Base-by-base conservation (phyloP, 768 basidiomycete genomes). In the Auriscalpium vulgare region DNA sequence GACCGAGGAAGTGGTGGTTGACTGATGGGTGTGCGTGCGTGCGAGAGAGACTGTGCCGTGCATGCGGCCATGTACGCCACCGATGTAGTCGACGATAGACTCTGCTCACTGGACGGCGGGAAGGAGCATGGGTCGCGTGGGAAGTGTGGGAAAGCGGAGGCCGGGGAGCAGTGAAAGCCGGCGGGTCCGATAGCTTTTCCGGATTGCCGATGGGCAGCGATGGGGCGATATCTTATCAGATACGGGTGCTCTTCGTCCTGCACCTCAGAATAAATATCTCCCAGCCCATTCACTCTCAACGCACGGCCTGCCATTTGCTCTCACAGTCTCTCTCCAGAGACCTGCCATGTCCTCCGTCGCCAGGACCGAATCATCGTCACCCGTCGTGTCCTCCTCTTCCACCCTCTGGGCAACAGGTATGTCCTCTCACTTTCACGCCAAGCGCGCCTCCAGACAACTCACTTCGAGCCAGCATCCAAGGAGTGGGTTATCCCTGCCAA, bases 401-500 rank as follows among this genome's bases (percentile, higher is more conserved):
- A 81, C 79, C 3, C 74, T 90, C 53, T 90, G 87, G 88, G 88
- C 88, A 51, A 87, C 85, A 65, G 82, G 88, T 87, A 74, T 53
- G 71, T 64, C 45, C 16, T 19, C 50, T 48, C 29, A 54, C 4
- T 38, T 35, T 35, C 17, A 47, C 34, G 19, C 47, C 14, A 21
- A 34, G 49, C 47, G 52, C 50, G 50, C 58, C 53, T 60, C 47
- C 53, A 35, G 44, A 40, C 19, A 53, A 62, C 50, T 65, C 58
- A 46, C 37, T 51, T 51, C 55, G 46, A 35, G 34, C 29, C 67
- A 89, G 90, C 90, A 34, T 90, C 88, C n/a, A 91, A 85, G 69
- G 88, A 91, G 69, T 93, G 91, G 91, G 79, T 89, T 59, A 88
- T 93, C 62, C 85, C 85, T 21, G 85, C 91, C 8, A 90, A 87